Evolutionary conservation across 2,329 filamentous ascomycete species (phyloP), one percentile per base, ranked within the genome.

Genomic region (Dactylonectria estremocensis): DNA sequence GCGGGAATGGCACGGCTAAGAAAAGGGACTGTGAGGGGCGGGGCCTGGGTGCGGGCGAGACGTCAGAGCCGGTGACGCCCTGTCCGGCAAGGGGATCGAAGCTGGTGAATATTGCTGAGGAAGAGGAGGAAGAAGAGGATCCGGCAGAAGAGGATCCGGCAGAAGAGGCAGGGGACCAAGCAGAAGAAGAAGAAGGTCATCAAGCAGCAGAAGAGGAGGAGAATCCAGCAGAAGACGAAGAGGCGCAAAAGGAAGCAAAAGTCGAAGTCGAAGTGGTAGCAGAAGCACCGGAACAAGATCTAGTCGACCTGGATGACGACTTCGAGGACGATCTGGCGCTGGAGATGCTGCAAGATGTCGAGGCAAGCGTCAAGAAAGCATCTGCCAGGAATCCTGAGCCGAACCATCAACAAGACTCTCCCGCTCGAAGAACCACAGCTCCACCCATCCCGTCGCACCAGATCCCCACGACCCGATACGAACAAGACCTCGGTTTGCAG

Each of bases 1-100:
- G 80, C 40, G 79, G 80, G 0, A 77, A 80, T n/a, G 77, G 77
- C 1, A 70, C 71, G 3, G 64, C 65, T 1, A 80, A 71, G 60
- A 81, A 81, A 72, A 77, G 77, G 45, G 76, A 77, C 35, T 60
- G 48, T 3, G 66, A 61, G 6, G 78, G 77, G 3, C 59, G 62
- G 16, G 68, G 69, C 4, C 61, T 73, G 22, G 11, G 45, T 69
- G 52, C 46, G 13, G 49, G 18, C 2, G 28, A 57, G 33, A 24
- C 50, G 16, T 18, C 20, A 2, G 52, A 57, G 13, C 50, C 24
- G 16, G 64, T 28, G 20, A 40, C 35, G 4, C 20, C 46, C 20
- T 18, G 28, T 35, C 52, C 53, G 7, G n/a, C 35, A 8, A 35
- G 37, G 4, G 31, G 33, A 20, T 22, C 43, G 16, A 63, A 59